A percentile compares a stretch with the other conserved stretches of the same genome.
These are phyloP conservation scores for Monosporozyma servazzii DNA, from an alignment of 805 yeast species.

Conservation along the genomic window DNA sequence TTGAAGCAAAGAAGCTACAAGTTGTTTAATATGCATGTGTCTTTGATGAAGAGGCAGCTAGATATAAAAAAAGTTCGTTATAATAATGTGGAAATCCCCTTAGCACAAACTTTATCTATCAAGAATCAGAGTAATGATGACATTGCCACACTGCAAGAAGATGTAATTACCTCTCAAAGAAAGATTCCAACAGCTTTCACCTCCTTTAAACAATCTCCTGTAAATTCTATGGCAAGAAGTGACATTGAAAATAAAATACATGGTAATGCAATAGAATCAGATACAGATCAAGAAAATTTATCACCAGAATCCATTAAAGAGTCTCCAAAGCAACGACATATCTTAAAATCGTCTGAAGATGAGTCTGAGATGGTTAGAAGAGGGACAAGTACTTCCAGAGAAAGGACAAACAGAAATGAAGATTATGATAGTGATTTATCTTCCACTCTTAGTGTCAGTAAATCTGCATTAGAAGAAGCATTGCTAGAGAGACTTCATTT, in stretches of 20 bases:
- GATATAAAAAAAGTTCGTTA: conserved; percentile 5
- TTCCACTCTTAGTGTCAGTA: conserved; percentile 32
- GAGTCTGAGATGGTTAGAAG: background rate
- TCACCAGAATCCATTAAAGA: conserved; percentile 6
- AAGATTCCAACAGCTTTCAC: background rate
- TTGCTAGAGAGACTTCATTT: conserved; percentile 30
- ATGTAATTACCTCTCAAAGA: background rate
- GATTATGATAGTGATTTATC: conserved; percentile 27
- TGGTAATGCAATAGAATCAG: background rate
- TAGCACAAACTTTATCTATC: background rate
- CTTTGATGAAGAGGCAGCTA: conserved; percentile 19
- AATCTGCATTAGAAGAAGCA: conserved; percentile 36
- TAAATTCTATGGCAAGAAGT: background rate
- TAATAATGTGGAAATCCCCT: background rate
- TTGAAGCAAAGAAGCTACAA: conserved; percentile 24
- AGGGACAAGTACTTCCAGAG: background rate
- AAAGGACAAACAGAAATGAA: conserved; percentile 1
- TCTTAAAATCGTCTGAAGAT: conserved; percentile 18
- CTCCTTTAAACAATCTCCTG: background rate
- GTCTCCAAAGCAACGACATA: conserved; percentile 17
- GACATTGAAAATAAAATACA: background rate
- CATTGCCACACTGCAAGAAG: background rate
- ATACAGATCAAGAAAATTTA: background rate
- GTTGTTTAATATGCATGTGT: conserved; percentile 21
- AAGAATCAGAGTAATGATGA: background rate